Evolutionary conservation across 2,329 filamentous ascomycete species (phyloP), one percentile per base, ranked within the genome.

Genomic region (Colletotrichum sp.): DNA sequence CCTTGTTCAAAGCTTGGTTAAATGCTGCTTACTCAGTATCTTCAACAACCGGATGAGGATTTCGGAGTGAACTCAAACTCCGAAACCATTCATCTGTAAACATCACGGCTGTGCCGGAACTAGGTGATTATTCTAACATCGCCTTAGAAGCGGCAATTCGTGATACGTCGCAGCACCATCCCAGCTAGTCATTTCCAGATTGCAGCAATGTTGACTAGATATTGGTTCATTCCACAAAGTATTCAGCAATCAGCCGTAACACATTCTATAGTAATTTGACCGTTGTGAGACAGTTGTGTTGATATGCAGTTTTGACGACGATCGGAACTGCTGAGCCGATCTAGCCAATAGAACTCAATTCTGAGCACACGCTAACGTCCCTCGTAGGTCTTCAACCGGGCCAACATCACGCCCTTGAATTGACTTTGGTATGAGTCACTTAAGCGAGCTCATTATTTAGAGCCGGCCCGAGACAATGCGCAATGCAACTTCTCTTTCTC

Each of bases 21-120:
- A 14, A 55, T 36, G 13, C 57, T 63, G 63, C 73, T 72, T 75
- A 73, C 73, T 73, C 73, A 75, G n/a, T 72, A 64, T 57, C 61
- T 39, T 28, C 8, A 16, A 43, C 13, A 6, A 0, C 61, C n/a
- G 14, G 32, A 63, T 59, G 13, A 57, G 39, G 6, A 14, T 18
- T 18, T 48, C 60, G 68, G 60, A 12, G 13, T 21, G 6, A 30
- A 43, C 7, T 21, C 32, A 36, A 63, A 34, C 7, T 63, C 59
- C 30, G 30, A 63, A 36, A 34, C 32, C 28, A 63, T 24, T 34
- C n/a, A 7, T 52, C n/a, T 52, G n/a, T 21, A 52, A 24, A 52
- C 12, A 52, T 52, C n/a, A 13, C 43, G n/a, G 43, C 43, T 52
- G n/a, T 52, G 43, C 10, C 43, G 43, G 43, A 52, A 52, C 43